These are phyloP conservation scores for Sicyos baderoa DNA, from an alignment of 306 rosid genomes.

Conservation along the genomic window DNA sequence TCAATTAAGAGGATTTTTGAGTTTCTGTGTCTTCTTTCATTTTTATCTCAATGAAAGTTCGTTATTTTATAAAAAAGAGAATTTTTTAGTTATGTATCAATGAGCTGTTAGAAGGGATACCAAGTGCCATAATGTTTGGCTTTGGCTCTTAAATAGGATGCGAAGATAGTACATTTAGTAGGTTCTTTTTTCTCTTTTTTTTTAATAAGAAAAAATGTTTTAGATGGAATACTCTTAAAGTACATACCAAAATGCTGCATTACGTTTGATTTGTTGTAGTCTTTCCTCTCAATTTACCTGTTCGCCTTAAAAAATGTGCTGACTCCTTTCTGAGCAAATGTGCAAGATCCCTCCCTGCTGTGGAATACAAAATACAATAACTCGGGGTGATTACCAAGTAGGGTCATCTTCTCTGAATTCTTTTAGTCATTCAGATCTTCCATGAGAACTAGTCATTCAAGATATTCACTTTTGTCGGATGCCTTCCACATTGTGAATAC, in stretches of 20 bases:
- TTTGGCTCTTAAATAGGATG: not conserved
- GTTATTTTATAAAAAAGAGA: not conserved
- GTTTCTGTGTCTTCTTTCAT: not conserved
- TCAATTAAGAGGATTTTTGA: not conserved
- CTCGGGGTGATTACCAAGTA: constrained; percentile 3
- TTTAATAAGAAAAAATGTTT: not conserved
- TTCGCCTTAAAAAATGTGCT: constrained; percentile 1
- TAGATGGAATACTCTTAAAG: not conserved
- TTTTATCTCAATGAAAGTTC: too few species aligned
- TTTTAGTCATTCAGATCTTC: constrained; percentile 10
- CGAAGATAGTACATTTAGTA: not conserved
- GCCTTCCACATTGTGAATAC: not conserved
- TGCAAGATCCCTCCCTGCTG: not conserved
- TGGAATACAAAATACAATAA: not conserved
- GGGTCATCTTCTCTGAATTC: not conserved
- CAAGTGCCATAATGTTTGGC: not conserved
- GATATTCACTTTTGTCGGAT: not conserved
- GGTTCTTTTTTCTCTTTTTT: not conserved
- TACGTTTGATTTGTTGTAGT: not conserved
- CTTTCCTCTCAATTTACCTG: not conserved
- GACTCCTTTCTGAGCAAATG: not conserved
- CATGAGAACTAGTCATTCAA: constrained; percentile 2
- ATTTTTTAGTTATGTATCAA: not conserved
- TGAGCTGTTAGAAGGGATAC: not conserved
- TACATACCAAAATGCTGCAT: not conserved